Evolutionary conservation across 2,329 filamentous ascomycete species (phyloP).

Genomic region (Sporothrix protearum): DNA sequence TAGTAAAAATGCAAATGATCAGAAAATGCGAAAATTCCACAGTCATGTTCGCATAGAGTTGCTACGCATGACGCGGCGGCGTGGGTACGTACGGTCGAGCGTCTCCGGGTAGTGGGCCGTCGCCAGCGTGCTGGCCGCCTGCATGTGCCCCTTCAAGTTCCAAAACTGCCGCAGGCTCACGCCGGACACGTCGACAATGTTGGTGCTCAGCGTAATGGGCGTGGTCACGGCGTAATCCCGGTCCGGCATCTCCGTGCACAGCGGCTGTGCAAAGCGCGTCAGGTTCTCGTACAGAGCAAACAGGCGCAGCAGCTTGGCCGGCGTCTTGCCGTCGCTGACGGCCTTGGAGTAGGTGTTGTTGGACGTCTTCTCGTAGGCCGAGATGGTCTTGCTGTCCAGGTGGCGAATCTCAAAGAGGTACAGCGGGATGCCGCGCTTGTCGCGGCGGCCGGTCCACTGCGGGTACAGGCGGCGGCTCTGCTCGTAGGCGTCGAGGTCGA

Average conservation of each 20-base stretch:
- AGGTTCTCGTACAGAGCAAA: slow-evolving; percentile 94
- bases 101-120: slow-evolving; percentile 96
- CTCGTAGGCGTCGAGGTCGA: slow-evolving; percentile 81
- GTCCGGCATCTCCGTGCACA: slow-evolving; percentile 72
- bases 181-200: slow-evolving; percentile 88
- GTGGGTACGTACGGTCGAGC: slow-evolving; percentile 59
- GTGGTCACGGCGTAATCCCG: slow-evolving; percentile 65
- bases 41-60: background rate
- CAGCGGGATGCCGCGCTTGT: slow-evolving; percentile 79
- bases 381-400: slow-evolving; percentile 76
- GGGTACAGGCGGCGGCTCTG: slow-evolving; percentile 79
- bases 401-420: slow-evolving; percentile 86
- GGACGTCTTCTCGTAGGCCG: slow-evolving; percentile 69
- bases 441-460: slow-evolving; percentile 89
- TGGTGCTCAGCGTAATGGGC: slow-evolving; percentile 89
- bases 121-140: slow-evolving; percentile 80
- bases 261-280: slow-evolving; percentile 78
- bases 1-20: no score
- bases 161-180: slow-evolving; percentile 92
- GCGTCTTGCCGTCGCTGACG: slow-evolving; percentile 56
- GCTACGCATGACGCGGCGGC: slow-evolving; percentile 37
- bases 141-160: slow-evolving; percentile 92
- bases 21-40: slow-evolving; percentile 41
- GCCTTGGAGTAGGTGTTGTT: slow-evolving; percentile 57
- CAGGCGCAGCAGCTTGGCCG: slow-evolving; percentile 74